Percentiles rank a stretch among this genome's conserved stretches.
phyloP scores from a whole-genome alignment of 1,139 yeast genomes.

The Suhomyces atakaporum region DNA sequence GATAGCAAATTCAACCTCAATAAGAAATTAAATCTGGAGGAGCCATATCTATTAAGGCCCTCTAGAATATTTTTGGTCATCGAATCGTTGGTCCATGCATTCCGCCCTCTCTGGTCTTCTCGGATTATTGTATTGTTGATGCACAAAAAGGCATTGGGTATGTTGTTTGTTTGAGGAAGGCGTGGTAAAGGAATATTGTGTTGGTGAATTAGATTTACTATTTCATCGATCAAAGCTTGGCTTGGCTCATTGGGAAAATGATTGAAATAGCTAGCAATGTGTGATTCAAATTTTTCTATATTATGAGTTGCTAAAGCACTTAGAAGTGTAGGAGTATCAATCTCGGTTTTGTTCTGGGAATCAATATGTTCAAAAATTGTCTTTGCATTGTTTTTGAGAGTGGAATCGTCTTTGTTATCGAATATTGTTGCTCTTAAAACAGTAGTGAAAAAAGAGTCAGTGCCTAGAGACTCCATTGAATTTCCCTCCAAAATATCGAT shows the following conservation, averaged over 20 bases:
- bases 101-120: not conserved
- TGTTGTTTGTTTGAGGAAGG: not conserved
- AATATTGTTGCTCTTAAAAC: conserved; percentile 4
- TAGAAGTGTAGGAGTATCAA: conserved; percentile 5
- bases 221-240: conserved; percentile 1
- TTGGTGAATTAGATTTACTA: conserved; percentile 4
- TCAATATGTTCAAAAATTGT: conserved; percentile 6
- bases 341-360: conserved; percentile 1
- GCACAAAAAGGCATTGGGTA: conserved; percentile 6
- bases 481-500: not conserved
- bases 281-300: conserved; percentile 7
- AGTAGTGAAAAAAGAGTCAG: conserved; percentile 5
- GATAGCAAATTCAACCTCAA: conserved; percentile 7
- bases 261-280: conserved; percentile 6
- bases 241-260: conserved; percentile 1
- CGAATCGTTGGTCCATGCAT: conserved; percentile 6
- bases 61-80: conserved; percentile 4
- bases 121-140: conserved; percentile 10
- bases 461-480: conserved; percentile 5
- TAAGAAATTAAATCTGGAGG: conserved; percentile 9
- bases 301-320: conserved; percentile 4
- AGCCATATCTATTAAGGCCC: conserved; percentile 10
- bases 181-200: conserved; percentile 9
- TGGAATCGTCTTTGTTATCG: not conserved
- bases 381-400: conserved; percentile 6